Base-by-base conservation (phyloP, 257 asterid genomes). In the Fraxinus anomala region DNA sequence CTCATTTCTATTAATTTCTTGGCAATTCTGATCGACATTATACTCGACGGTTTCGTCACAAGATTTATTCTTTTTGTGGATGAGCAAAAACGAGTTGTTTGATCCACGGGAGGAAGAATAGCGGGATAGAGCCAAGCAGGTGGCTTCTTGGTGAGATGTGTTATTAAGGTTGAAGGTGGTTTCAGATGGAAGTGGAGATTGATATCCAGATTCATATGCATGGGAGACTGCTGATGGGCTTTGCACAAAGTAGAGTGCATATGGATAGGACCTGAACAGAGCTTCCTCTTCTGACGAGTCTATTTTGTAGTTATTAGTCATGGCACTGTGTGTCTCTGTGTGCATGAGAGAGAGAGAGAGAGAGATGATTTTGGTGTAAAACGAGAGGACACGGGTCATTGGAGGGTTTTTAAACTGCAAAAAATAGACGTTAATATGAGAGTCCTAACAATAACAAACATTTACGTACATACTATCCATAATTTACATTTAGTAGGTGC, bases 91-190 rank as follows among this genome's bases (percentile, higher is more conserved):
- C 8, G 89, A 82, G 77, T 77, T 81, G 78, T 82, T 89, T 10
- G 97, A 89, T 23, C 88, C 92, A 11, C 71, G 88, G 7, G 96
- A 91, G 7, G 94, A 89, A n/a, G 91, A 89, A 81, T 87, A 85
- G 11, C 81, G 86, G 0, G 90, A 84, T n/a, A 85, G 90, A 23
- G 82, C 59, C 12, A 77, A 76, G 9, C 56, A 85, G 51, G 77
- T 73, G 21, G 72, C 9, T 33, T 84, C 71, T 34, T 74, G 79
- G 70, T 26, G 68, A 70, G 33, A 0, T 40, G 61, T 19, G 59
- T 68, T 69, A 44, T 42, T 56, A 17, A 5, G 28, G n/a, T 14
- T 21, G 54, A 63, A 63, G 81, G 28, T 47, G 59, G n/a, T 47
- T 36, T 77, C 84, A 11, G 81, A 26, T 5, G 56, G 81, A 21